A percentile compares a stretch with the other conserved stretches of the same genome.
phyloP scores from a whole-genome alignment of 2,329 filamentous ascomycete genomes.

The Amauroascus niger region DNA sequence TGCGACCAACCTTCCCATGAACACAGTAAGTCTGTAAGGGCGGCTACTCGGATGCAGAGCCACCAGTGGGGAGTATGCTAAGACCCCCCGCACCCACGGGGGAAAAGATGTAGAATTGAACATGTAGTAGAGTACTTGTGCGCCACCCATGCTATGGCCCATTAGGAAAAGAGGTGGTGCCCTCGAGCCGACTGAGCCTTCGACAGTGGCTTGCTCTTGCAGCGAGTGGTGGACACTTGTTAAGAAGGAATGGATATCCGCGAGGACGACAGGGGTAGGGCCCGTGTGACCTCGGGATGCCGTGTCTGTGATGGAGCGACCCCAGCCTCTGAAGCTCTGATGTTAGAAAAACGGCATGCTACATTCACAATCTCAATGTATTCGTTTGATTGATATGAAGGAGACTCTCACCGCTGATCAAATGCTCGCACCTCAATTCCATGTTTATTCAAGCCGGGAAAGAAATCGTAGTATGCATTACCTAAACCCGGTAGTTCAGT shows the following conservation, averaged over 20 bases:
- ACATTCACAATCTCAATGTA: background rate
- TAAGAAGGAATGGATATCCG: conserved; percentile 70
- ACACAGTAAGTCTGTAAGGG: conserved; percentile 55
- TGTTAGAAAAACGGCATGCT: background rate
- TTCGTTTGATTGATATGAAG: background rate
- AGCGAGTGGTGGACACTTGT: conserved; percentile 44
- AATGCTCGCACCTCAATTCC: conserved; percentile 69
- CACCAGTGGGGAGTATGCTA: conserved; percentile 71
- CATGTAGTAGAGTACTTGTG: conserved; percentile 57
- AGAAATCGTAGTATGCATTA: conserved; percentile 66
- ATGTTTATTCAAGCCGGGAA: conserved; percentile 56
- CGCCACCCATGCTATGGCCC: conserved; percentile 88
- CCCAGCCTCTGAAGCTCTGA: conserved; percentile 56
- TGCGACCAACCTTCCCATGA: conserved; percentile 57
- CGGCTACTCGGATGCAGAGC: conserved; percentile 56
- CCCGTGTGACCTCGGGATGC: conserved; percentile 63
- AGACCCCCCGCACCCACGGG: conserved; percentile 57
- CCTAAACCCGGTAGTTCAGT: conserved; percentile 31
- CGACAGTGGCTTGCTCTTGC: conserved; percentile 18
- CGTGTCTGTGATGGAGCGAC: conserved; percentile 54
- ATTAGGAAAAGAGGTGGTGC: conserved; percentile 64
- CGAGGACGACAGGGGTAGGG: conserved; percentile 59
- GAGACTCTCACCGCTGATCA: conserved; percentile 55
- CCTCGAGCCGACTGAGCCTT: conserved; percentile 28
- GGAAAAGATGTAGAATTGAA: conserved; percentile 40